Evolutionary conservation across 495 filamentous ascomycete genomes (phyloP), one percentile per base, ranked within the genome.

Genomic region (Penicillium daleae): DNA sequence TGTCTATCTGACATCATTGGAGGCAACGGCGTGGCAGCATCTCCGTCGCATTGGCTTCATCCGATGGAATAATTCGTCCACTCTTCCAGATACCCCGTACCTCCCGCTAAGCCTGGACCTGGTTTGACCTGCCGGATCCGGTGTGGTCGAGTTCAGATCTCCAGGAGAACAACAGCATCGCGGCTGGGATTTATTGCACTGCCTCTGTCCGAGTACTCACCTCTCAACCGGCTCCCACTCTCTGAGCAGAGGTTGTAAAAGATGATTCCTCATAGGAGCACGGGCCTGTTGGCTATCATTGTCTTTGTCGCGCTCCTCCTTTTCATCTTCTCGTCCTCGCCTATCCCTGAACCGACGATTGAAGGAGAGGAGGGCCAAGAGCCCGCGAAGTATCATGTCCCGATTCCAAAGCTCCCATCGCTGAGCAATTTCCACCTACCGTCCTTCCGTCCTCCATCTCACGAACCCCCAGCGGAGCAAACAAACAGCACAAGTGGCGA

Each of bases 401-500:
- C 77, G 46, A 71, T 60, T 52, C 78, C 80, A 26, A 78, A 80
- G 46, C 68, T 83, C 9, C 78, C 80, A 42, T 78, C 74, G 12
- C 49, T 80, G 39, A 71, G 66, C 57, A 64, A 74, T 54, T 57
- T 78, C 37, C 72, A 74, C 57, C 61, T 80, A 1, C 79, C 79
- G 8, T 71, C 75, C 0, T 95, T 93, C 71, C 82, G 84, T 54
- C 84, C 85, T 37, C 82, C 87, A 31, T 83, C 88, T n/a, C 92
- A 97, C 73, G 83, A 87, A 61, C 90, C 92, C 0, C 88, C 89
- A 24, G 89, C 91, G 68, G 88, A 92, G 70, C 85, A 88, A 60
- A 90, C 90, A 48, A 91, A 92, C 69, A 93, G 89, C 67, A 89
- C 89, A 8, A 89, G 85, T 66, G 91, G 87, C 54, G 90, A 89